These are phyloP conservation scores for Rhodotorula sp. DNA, from an alignment of 1,284 basidiomycete genomes.

Conservation along the genomic window DNA sequence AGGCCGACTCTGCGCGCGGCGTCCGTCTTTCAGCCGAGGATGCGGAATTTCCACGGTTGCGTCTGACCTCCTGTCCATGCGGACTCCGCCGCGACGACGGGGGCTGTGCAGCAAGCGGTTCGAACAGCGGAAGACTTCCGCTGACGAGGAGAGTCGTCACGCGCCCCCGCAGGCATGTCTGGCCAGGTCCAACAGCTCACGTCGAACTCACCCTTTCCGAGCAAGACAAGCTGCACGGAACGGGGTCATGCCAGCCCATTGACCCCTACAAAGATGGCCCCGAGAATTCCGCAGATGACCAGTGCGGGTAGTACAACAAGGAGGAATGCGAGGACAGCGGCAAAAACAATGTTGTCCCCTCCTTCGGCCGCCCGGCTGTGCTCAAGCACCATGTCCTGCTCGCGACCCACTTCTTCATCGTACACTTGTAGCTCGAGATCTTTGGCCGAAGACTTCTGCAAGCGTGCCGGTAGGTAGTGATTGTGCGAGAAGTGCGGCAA, in stretches of 20 bases:
- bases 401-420: not conserved
- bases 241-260: not conserved
- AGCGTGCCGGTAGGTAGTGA: conserved; percentile 13
- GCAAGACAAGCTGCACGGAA: not conserved
- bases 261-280: not conserved
- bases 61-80: not conserved
- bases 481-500: conserved; percentile 1
- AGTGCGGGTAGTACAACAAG: not conserved
- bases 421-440: not conserved
- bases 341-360: not conserved
- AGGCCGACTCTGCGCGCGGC: not conserved
- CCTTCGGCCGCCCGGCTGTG: not conserved
- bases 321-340: not conserved
- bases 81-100: too few relatives aligned
- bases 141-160: too few relatives aligned
- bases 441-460: not conserved
- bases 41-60: not conserved
- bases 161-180: too few relatives aligned
- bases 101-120: too few relatives aligned
- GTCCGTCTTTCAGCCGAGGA: too few relatives aligned
- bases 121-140: too few relatives aligned
- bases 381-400: not conserved
- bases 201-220: too few relatives aligned
- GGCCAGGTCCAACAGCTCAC: too few relatives aligned
- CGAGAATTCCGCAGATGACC: not conserved